These are phyloP conservation scores for Backusella sp. DNA, from an alignment of 192 early-diverging fungal genomes.

Conservation along the genomic window DNA sequence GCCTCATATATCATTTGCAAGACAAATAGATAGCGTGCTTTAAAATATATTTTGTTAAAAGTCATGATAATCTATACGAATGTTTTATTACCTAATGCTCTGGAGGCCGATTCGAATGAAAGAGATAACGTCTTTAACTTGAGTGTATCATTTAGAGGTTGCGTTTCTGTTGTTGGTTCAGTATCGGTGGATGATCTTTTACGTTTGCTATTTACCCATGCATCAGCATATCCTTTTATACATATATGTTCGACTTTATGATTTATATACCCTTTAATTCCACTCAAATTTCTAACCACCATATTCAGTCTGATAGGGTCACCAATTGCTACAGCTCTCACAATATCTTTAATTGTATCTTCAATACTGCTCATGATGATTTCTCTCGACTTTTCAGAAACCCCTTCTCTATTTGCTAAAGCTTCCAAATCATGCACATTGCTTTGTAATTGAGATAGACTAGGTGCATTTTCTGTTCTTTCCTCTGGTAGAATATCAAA, in stretches of 20 bases:
- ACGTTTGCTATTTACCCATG: neutral
- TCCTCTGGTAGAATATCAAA: neutral
- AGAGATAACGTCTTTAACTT: neutral
- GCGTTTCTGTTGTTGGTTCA: neutral
- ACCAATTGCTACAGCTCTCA: neutral
- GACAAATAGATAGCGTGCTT: constrained; percentile 27
- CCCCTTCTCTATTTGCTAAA: neutral
- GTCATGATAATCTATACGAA: neutral
- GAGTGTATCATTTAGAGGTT: neutral
- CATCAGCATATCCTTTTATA: too few species aligned
- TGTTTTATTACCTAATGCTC: neutral
- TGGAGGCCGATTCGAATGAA: neutral
- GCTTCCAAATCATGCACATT: neutral
- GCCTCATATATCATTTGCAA: constrained; percentile 34
- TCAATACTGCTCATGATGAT: neutral
- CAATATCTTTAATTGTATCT: neutral
- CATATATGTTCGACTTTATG: neutral
- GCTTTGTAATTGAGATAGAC: neutral
- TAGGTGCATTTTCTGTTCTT: neutral
- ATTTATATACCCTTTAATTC: neutral
- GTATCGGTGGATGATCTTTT: neutral
- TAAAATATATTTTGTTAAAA: neutral
- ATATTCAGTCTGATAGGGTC: neutral
- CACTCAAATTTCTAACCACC: neutral
- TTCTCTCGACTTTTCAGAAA: neutral